Base-by-base conservation (phyloP, 2,329 filamentous ascomycete species). In the Rutstroemia sp. region DNA sequence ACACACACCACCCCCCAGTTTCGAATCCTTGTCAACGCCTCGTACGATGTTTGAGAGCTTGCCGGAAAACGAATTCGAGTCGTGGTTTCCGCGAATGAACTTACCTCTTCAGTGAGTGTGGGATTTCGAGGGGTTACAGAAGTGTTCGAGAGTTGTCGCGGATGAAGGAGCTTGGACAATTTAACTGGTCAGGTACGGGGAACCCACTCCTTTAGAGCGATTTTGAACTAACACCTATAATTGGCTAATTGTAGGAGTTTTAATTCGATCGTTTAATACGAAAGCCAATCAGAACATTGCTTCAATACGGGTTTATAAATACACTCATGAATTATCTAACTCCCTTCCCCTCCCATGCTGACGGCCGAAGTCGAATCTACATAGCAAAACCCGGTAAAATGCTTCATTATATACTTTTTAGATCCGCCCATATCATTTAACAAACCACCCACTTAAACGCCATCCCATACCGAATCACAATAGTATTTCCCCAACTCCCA, bases 91-190 rank as follows among this genome's bases (percentile, higher is more conserved):
- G 12, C 30, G 30, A 34, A 34, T 34, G 30, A 34, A 34, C 30
- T 34, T 34, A 34, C 9, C 30, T 34, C 1, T 10, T 12, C 10
- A 30, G 27, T 25, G 40, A 9, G 2, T 17, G 40, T 10, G 17
- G 47, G 47, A 14, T 34, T 34, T 34, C 12, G 30, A 19, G 17
- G 17, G 34, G 49, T 57, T 57, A 47, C 42, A 53, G 49, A 47
- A 53, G 30, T 57, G 54, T 57, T 47, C 19, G 54, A 57, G 54
- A 57, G 25, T 47, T 25, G 39, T 51, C 39, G 30, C 42, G 30
- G 27, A 23, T 25, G 38, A 51, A 19, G 40, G 19, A 36, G 48
- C 54, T 56, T 56, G 51, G 54, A 53, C 42, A 14, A 48, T 53
- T 17, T 38, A 17, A 53, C 5, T 53, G 51, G 51, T 12, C 30